Conservation (phyloP, 2,329 filamentous ascomycete genomes). For the Myrmaecium sp. region DNA sequence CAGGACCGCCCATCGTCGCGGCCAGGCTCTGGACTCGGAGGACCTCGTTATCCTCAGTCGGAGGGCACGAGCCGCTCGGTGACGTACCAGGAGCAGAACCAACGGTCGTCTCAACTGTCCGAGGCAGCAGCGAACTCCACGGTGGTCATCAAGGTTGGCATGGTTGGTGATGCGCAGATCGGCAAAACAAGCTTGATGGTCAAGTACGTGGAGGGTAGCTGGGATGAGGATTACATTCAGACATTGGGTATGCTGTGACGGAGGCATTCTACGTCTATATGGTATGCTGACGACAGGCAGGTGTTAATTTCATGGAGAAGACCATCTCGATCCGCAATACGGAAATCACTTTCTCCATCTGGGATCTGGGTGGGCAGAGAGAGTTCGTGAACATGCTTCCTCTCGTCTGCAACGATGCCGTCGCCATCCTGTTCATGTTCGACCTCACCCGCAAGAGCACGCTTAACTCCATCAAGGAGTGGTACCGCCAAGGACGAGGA, state of each 20-base stretch:
- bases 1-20: conserved; percentile 17
- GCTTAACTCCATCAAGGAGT: conserved; percentile 97
- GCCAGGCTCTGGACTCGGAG: conserved; percentile 34
- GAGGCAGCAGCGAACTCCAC: conserved; percentile 34
- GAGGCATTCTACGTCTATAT: background rate
- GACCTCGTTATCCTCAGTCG: conserved; percentile 26
- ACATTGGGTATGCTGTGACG: conserved; percentile 50
- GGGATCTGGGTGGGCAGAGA: conserved; percentile 93
- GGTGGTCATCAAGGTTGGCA: conserved; percentile 98
- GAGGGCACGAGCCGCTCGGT: conserved; percentile 20
- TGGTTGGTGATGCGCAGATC: conserved; percentile 98
- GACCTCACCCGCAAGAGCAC: conserved; percentile 96
- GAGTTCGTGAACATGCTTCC: conserved; percentile 99
- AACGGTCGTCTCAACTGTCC: conserved; percentile 22
- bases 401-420: conserved; percentile 96
- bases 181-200: conserved; percentile 99
- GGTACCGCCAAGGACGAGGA: conserved; percentile 91
- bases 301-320: conserved; percentile 99
- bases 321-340: conserved; percentile 98
- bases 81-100: conserved; percentile 31
- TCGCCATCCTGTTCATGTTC: conserved; percentile 99
- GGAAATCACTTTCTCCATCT: conserved; percentile 98
- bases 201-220: conserved; percentile 97
- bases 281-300: conserved; percentile 22
- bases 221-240: conserved; percentile 99